Evolutionary conservation across 1,284 basidiomycete genomes (phyloP), one percentile per base, ranked within the genome.

Genomic region (Stygiomarasmius scandens): DNA sequence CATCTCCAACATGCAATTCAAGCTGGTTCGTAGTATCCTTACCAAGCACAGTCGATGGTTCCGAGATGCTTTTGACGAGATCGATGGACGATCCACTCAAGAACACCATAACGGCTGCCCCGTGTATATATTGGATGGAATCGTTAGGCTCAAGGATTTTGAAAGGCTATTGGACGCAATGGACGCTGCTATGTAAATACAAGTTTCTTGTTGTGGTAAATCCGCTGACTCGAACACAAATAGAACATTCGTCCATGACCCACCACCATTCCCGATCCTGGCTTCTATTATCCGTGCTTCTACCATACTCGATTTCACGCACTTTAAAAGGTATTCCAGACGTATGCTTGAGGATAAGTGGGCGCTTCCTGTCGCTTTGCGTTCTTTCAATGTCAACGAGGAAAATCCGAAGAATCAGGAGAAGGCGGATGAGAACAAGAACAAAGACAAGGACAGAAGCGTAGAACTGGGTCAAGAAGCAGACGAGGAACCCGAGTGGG

Each of bases 101-200:
- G 56, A 53, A 46, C 53, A 56, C 14, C 49, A 27, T 5, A 49
- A 25, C 14, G 34, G 36, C 23, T 53, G 49, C 12, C 56, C 56
- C 19, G 53, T 54, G 50, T 58, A 58, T 14, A 47, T 52, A 14
- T 55, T 69, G 1, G 60, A 63, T 36, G 46, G 51, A 3, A 49
- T 60, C 3, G 61, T 69, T 2, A 49, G 34, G 1, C 52, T 58
- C 10, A 52, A 61, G n/a, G 67, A 68, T 36, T 67, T 67, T 22
- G 60, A 56, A 36, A 52, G 55, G 16, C 49, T 68, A 10, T 55
- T 69, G 23, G 54, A 63, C 27, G 61, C 59, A 8, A 51, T 65
- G 19, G 66, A 68, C 10, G 56, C 61, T 19, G 63, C 61, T 3
- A 58, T 66, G 68, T 68, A 52, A 8, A 67, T 61, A 1, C 29